These are phyloP conservation scores for Dendrocalamus sinicus DNA, from an alignment of 176 grass and related monocot genomes.

Conservation along the genomic window DNA sequence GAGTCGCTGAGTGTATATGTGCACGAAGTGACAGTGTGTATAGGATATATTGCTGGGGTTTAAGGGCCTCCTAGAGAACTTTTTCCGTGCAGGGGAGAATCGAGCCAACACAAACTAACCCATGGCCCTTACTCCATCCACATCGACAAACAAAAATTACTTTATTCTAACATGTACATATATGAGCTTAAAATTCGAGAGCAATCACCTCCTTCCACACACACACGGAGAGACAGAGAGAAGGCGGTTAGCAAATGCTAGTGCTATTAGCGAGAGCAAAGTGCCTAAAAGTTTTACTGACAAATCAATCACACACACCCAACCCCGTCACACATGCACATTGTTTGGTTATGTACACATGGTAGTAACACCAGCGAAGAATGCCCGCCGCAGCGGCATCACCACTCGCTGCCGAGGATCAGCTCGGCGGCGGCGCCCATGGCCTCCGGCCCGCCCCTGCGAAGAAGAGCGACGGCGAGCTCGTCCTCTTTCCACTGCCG, in stretches of 20 bases:
- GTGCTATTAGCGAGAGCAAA: background rate
- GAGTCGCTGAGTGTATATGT: too few relatives aligned
- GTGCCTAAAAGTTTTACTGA: background rate
- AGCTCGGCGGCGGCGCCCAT: constrained; percentile 77
- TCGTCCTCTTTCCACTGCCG: constrained; percentile 74
- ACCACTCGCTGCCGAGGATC: constrained; percentile 64
- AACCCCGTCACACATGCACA: background rate
- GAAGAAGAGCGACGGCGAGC: constrained; percentile 66
- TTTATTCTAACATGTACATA: background rate
- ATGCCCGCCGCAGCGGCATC: background rate
- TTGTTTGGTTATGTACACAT: constrained; percentile 39
- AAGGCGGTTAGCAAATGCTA: constrained; percentile 9
- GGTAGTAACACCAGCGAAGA: background rate
- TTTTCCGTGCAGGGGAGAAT: too few relatives aligned
- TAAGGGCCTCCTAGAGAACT: too few relatives aligned
- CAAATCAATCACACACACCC: constrained; percentile 23
- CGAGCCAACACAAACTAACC: too few relatives aligned
- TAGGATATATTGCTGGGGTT: too few relatives aligned
- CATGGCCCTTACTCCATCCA: too few relatives aligned
- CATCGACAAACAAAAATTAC: background rate
- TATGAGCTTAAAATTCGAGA: background rate
- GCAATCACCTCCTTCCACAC: background rate
- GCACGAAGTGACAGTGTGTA: too few relatives aligned
- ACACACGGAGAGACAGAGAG: background rate
- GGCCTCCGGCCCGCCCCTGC: constrained; percentile 54